Evolutionary conservation across 208 protist genomes (phyloP), one percentile per base, ranked within the genome.

Genomic region (Trypanosoma platydactyli): DNA sequence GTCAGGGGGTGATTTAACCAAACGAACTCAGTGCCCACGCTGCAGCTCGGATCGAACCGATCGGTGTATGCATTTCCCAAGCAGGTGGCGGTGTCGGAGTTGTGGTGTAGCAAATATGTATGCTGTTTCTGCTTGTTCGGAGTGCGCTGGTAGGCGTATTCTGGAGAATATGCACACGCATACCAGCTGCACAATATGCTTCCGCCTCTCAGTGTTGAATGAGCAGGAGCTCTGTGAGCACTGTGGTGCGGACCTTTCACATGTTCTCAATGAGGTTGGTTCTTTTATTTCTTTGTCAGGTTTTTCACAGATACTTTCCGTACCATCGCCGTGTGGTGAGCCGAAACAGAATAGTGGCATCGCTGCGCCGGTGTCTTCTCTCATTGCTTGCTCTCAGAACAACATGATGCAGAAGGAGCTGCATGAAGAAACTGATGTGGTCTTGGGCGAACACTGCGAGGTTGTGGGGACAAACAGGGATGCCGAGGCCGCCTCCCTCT

Each of bases 171-270:
- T 95, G 9, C 56, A 73, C 33, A 64, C 61, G 0, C 63, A 73
- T 9, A 82, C 59, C n/a, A 66, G 25, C 18, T 95, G 86, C 54
- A 64, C 83, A 0, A 52, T 71, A 13, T 95, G 89, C 63, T 89
- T 87, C 51, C 73, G 74, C 4, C 60, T 82, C 33, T 88, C 84
- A 5, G 20, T 42, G 0, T 51, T 91, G 15, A 80, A 88, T 51
- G 68, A 71, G 3, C 35, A 64, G 12, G 89, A 95, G 68, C 57
- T 18, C 13, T 95, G 89, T 54, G 62, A 63, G 22, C 72, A 84
- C 59, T 95, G 89, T 64, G 60, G 66, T 15, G 80, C 24, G 1
- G 71, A 67, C 35, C 65, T 91, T 18, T 70, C 79, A n/a, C 53
- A 46, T 5, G 41, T 81, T 25, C 54, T 90, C n/a, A 81, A 68